Evolutionary conservation across 2,329 filamentous ascomycete species (phyloP).

Genomic region (Pleurostoma richardsiae): DNA sequence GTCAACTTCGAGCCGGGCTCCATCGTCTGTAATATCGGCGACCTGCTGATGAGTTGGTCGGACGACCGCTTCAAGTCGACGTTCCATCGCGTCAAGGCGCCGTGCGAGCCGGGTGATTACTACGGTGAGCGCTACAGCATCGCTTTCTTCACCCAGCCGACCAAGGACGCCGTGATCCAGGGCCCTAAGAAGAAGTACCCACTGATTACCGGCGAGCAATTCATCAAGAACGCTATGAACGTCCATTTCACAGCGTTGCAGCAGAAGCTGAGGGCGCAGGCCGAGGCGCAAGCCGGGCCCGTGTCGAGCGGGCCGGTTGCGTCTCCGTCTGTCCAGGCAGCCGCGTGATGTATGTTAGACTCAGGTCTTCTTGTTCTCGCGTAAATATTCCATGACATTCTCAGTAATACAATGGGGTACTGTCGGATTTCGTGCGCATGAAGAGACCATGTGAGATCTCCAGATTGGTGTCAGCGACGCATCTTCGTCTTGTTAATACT

Average conservation of each 20-base stretch:
- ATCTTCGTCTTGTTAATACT: no score
- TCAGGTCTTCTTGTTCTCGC: no score
- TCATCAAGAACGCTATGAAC: slow-evolving; percentile 48
- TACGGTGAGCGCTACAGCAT: slow-evolving; percentile 52
- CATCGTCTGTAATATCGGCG: slow-evolving; percentile 54
- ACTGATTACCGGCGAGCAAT: slow-evolving; percentile 47
- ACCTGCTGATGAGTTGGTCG: slow-evolving; percentile 54
- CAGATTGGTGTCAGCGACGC: no score
- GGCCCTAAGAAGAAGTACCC: slow-evolving; percentile 52
- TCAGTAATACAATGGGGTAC: no score
- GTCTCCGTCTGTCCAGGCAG: slow-evolving; percentile 1
- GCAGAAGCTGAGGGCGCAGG: slow-evolving; percentile 30
- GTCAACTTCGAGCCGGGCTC: slow-evolving; percentile 40
- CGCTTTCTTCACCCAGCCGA: slow-evolving; percentile 57
- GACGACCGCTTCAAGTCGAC: slow-evolving; percentile 58
- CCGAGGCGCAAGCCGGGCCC: not conserved
- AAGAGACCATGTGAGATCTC: no score
- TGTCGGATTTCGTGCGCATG: no score
- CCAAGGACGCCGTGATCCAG: slow-evolving; percentile 45
- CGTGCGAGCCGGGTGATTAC: slow-evolving; percentile 29
- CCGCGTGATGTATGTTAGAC: not conserved
- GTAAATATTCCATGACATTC: no score
- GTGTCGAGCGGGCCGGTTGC: not conserved
- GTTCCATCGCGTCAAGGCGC: slow-evolving; percentile 43
- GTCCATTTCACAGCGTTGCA: slow-evolving; percentile 45